A percentile compares a stretch with the other conserved stretches of the same genome.
Conservation (phyloP, 176 grass and related monocot species). For the Lolium rigidum region DNA sequence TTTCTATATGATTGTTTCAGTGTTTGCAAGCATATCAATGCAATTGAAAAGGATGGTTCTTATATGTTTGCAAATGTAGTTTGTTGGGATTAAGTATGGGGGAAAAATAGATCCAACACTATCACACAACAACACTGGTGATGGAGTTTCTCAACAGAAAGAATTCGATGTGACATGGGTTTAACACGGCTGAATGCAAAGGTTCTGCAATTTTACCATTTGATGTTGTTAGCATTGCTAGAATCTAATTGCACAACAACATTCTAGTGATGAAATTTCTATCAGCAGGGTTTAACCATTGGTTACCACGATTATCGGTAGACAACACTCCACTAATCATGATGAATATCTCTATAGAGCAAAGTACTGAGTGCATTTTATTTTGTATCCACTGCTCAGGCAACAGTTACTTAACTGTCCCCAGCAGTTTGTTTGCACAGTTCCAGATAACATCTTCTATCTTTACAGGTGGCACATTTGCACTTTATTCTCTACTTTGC, state of each 20-base stretch:
- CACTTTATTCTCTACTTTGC: conserved; percentile 91
- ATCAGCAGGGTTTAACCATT: conserved; percentile 37
- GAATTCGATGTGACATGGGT: not conserved
- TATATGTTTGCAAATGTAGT: conserved; percentile 21
- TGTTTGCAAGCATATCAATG: conserved; percentile 8
- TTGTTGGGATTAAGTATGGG: not conserved
- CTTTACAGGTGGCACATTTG: conserved; percentile 84
- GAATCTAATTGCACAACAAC: conserved; percentile 26
- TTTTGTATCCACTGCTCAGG: conserved; percentile 10
- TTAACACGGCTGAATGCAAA: conserved; percentile 11
- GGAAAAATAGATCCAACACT: not conserved
- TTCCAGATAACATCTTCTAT: conserved; percentile 31
- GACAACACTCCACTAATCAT: conserved; percentile 34
- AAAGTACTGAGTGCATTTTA: conserved; percentile 30
- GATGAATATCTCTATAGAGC: conserved; percentile 44
- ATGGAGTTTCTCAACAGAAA: not conserved
- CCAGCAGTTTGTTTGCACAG: conserved; percentile 1
- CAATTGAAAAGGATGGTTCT: conserved; percentile 8
- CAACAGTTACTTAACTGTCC: conserved; percentile 11
- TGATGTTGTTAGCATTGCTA: not conserved
- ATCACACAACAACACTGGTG: not conserved
- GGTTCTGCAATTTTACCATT: conserved; percentile 6
- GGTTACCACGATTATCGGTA: conserved; percentile 34
- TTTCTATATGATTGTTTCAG: not conserved
- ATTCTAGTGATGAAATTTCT: conserved; percentile 32